phyloP scores from a whole-genome alignment of 257 asterid species.

The Voacanga thouarsii region DNA sequence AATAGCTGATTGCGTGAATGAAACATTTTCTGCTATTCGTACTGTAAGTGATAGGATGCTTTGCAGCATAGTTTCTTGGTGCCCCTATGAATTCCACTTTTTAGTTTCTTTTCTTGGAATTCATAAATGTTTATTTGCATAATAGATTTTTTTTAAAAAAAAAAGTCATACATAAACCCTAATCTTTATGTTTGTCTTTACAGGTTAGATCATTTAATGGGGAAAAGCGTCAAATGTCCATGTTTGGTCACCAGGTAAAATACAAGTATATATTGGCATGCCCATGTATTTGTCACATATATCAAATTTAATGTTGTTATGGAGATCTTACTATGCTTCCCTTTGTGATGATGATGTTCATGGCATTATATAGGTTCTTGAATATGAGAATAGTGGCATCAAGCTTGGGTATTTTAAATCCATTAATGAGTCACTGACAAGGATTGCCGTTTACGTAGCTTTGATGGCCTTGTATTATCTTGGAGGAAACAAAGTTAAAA shows the following conservation, averaged over 20 bases:
- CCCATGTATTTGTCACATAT: background rate
- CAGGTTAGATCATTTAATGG: constrained; percentile 97
- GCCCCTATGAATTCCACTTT: background rate
- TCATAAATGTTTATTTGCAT: background rate
- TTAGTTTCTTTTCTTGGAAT: constrained; percentile 7
- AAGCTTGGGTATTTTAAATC: constrained; percentile 85
- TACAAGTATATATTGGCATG: background rate
- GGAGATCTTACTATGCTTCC: constrained; percentile 1
- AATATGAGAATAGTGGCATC: constrained; percentile 75
- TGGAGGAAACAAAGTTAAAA: constrained; percentile 98
- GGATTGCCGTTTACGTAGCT: constrained; percentile 91
- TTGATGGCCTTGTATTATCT: constrained; percentile 85
- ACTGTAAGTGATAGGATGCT: constrained; percentile 54
- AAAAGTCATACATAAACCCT: background rate
- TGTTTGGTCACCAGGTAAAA: constrained; percentile 73
- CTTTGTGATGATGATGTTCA: constrained; percentile 1
- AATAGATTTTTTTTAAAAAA: background rate
- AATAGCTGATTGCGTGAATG: constrained; percentile 84
- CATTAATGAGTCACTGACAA: constrained; percentile 84
- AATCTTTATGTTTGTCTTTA: constrained; percentile 14
- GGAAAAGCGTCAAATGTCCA: constrained; percentile 89
- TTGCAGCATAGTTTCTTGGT: background rate
- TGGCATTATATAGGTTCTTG: constrained; percentile 60
- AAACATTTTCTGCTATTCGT: constrained; percentile 87
- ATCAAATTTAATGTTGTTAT: background rate